Evolutionary conservation across 306 rosid species (phyloP).

Genomic region (Betula pendula): DNA sequence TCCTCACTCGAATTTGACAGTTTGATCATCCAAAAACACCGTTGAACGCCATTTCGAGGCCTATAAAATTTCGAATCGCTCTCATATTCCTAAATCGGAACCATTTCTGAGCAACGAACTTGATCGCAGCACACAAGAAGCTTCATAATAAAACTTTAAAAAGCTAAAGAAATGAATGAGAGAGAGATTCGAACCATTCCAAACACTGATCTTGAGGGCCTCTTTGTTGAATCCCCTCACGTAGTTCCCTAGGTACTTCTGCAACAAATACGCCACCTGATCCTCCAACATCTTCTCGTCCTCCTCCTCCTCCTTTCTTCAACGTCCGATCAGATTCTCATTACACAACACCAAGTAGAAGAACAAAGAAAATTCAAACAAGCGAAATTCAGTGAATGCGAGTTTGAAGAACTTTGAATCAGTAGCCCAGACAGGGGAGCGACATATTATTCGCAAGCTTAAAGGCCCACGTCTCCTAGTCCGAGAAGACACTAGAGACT

Average conservation of each 20-base stretch:
- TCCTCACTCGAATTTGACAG: neutral
- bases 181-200: slow-evolving; percentile 60
- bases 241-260: slow-evolving; percentile 94
- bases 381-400: neutral
- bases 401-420: neutral
- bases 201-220: slow-evolving; percentile 97
- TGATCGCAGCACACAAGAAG: neutral
- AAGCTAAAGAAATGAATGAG: neutral
- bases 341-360: slow-evolving; percentile 17
- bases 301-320: slow-evolving; percentile 12
- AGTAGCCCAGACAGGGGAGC: neutral
- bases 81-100: neutral
- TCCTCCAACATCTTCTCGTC: slow-evolving; percentile 80
- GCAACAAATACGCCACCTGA: slow-evolving; percentile 92
- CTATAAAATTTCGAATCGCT: neutral
- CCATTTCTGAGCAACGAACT: neutral
- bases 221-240: slow-evolving; percentile 93
- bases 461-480: neutral
- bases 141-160: neutral
- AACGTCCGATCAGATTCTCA: slow-evolving; percentile 34
- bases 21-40: neutral
- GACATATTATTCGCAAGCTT: neutral
- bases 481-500: neutral
- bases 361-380: slow-evolving; percentile 1
- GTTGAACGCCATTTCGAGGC: neutral